A percentile compares a stretch with the other conserved stretches of the same genome.
phyloP scores from a whole-genome alignment of 1,139 yeast genomes.

The Sugiyamaella sp. region DNA sequence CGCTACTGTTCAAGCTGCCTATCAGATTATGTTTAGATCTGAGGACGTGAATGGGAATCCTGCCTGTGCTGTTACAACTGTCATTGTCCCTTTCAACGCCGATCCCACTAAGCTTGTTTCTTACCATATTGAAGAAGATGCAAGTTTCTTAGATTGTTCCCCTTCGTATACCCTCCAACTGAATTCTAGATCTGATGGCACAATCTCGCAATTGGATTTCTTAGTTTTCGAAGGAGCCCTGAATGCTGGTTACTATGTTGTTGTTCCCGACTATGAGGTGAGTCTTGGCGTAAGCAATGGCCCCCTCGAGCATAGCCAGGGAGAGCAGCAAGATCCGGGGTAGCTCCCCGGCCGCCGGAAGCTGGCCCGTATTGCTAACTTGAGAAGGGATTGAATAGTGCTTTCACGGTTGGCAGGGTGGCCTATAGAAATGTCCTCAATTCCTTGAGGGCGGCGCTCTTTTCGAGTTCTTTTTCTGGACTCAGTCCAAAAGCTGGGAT shows the following conservation, averaged over 20 bases:
- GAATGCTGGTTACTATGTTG: conserved; percentile 27
- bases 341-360: too few relatives aligned
- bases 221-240: conserved; percentile 9
- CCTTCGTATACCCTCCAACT: conserved; percentile 34
- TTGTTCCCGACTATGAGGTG: conserved; percentile 28
- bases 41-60: conserved; percentile 35
- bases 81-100: conserved; percentile 33
- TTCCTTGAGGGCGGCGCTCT: conserved; percentile 30
- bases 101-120: conserved; percentile 32
- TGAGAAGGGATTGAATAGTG: conserved; percentile 1
- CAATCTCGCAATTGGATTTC: conserved; percentile 24
- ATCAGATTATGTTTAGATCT: conserved; percentile 36
- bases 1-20: conserved; percentile 24
- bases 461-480: conserved; percentile 26
- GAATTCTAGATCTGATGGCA: conserved; percentile 18
- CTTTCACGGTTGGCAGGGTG: conserved; percentile 30
- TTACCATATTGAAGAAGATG: conserved; percentile 38
- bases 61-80: conserved; percentile 35
- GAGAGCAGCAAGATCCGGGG: too few relatives aligned
- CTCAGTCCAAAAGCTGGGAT: conserved; percentile 25
- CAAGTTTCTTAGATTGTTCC: conserved; percentile 36
- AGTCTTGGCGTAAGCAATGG: not conserved
- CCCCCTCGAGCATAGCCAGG: too few relatives aligned
- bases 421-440: conserved; percentile 30
- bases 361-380: too few relatives aligned